Base-by-base conservation (phyloP, 345 rosid species). In the Aethionema arabicum region DNA sequence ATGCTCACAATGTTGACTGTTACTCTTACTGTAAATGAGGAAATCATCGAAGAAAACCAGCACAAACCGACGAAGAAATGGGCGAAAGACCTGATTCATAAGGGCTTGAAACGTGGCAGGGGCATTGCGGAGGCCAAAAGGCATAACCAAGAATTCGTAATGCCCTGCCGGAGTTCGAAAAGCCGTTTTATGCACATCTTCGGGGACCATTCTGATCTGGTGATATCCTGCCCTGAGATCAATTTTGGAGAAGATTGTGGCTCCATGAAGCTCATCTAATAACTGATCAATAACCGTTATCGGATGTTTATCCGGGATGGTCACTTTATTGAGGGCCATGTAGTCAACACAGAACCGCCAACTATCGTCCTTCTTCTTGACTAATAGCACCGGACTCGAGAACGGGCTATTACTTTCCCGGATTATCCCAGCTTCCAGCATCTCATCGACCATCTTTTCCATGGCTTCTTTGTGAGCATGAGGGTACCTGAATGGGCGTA, bases 41-140 rank as follows among this genome's bases (percentile, higher is more conserved):
- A 15, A 7, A 30, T 48, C 53, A 48, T 48, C 53, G 33, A 48
- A 48, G n/a, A 48, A 48, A 7, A 48, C 5, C 16, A 48, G n/a
- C 6, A 48, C 31, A 16, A 48, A 48, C 8, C 7, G 2, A 14
- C n/a, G 53, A 5, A 48, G 15, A 5, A 48, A 15, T 11, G 31
- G 33, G 6, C 9, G 3, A 21, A 48, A 48, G 9, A 16, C 2
- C 2, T 30, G 6, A 48, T 15, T 48, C 47, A 42, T 48, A 30
- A 16, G 5, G 7, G 53, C 53, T 16, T 48, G 53, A 21, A 14
- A 48, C 11, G 53, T 48, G 9, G 33, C n/a, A 1, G 53, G 33
- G 4, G 53, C 33, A 10, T 48, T 11, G 3, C 11, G 15, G 1
- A 48, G 7, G 2, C 53, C 53, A 14, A 48, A 48, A 3, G 53